phyloP scores from a whole-genome alignment of 768 basidiomycete species.

The Boletus vinaceobasis region DNA sequence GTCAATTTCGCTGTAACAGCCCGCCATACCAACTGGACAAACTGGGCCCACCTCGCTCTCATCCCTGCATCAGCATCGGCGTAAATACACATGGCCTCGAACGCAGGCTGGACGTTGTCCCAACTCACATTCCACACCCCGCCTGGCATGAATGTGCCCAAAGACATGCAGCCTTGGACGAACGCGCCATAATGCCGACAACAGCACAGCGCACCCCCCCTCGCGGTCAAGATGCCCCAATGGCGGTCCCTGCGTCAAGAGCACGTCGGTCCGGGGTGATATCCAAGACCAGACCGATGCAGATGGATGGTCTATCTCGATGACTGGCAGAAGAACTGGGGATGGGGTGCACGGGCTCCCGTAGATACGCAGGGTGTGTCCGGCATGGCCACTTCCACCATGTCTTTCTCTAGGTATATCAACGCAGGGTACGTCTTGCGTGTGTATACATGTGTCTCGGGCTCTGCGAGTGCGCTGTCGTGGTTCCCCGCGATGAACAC shows the following conservation, averaged over 20 bases:
- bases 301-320: not conserved
- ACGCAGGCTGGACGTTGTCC: conserved; percentile 30
- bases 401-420: conserved; percentile 39
- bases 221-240: conserved; percentile 30
- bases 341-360: conserved; percentile 37
- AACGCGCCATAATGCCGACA: conserved; percentile 32
- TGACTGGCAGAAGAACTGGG: not conserved
- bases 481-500: conserved; percentile 45
- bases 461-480: conserved; percentile 29
- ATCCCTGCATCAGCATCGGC: not conserved
- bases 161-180: conserved; percentile 38
- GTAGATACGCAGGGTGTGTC: conserved; percentile 32
- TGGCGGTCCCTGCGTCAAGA: conserved; percentile 45
- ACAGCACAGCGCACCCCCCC: conserved; percentile 34
- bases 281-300: conserved; percentile 27
- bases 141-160: conserved; percentile 40
- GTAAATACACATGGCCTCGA: conserved; percentile 26
- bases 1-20: conserved; percentile 6
- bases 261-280: conserved; percentile 34
- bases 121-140: conserved; percentile 36
- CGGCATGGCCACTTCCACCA: conserved; percentile 27
- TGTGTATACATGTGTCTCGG: conserved; percentile 12
- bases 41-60: conserved; percentile 15
- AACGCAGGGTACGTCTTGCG: conserved; percentile 25
- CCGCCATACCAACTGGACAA: conserved; percentile 12